A percentile compares a stretch with the other conserved stretches of the same genome.
Evolutionary conservation across 176 grass and related monocot species (phyloP).

Genomic region (Hordeum vulgare): DNA sequence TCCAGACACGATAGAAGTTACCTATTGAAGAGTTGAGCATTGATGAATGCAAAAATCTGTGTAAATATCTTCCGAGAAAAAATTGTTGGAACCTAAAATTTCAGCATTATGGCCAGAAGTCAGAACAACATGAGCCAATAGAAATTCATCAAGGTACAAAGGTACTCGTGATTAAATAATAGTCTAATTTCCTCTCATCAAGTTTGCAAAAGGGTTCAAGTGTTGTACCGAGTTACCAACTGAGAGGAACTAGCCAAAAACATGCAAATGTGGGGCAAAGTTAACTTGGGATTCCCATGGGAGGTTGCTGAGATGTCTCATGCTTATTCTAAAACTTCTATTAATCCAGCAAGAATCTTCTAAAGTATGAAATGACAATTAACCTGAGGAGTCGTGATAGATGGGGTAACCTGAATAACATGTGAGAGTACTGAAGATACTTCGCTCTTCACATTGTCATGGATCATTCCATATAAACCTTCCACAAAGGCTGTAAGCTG

Average conservation of each 20-base stretch:
- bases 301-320: no score
- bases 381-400: constrained; percentile 31
- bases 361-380: no score
- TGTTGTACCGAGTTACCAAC: no score
- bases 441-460: constrained; percentile 84
- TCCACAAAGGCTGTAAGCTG: constrained; percentile 88
- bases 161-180: no score
- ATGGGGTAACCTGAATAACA: constrained; percentile 73
- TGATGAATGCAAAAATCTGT: constrained; percentile 80
- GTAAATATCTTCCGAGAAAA: constrained; percentile 65
- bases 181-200: no score
- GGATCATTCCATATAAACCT: constrained; percentile 82
- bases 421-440: constrained; percentile 67
- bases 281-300: no score
- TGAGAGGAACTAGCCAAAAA: no score
- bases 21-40: constrained; percentile 95
- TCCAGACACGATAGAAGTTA: constrained; percentile 17
- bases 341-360: no score
- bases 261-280: no score
- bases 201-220: no score
- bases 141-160: constrained; percentile 1
- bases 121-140: not conserved
- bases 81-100: constrained; percentile 70
- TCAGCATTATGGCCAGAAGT: constrained; percentile 11
- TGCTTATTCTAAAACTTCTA: no score